Evolutionary conservation across 1,139 yeast genomes (phyloP), one percentile per base, ranked within the genome.

Genomic region (Ashbya aceris): DNA sequence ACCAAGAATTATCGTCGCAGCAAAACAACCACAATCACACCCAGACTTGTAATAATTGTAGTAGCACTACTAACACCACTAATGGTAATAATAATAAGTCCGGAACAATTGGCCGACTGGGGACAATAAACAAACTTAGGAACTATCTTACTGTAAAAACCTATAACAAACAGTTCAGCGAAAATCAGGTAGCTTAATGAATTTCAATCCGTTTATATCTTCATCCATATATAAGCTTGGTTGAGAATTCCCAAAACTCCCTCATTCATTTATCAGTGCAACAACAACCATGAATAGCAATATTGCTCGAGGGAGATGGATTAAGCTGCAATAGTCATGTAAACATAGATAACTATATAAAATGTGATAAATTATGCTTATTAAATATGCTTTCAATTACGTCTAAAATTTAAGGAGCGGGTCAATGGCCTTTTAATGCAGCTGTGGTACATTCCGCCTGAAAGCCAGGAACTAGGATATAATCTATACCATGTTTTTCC

Each of bases 381-480:
- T n/a, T n/a, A n/a, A n/a, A n/a, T n/a, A n/a, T n/a, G n/a, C n/a
- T 17, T 17, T 17, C 6, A 17, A 17, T 3, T 17, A 3, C 23
- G 6, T 17, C 23, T 17, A 17, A 3, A 17, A 17, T 17, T 17
- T 6, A n/a, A n/a, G 23, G 5, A 17, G 23, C 23, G 6, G 6
- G 6, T 17, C 23, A 17, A 17, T 17, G 23, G 6, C 23, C 23
- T 6, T 17, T 17, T 6, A 17, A 17, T 17, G 97, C 97, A n/a
- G 82, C 78, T 38, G 67, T 64, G 33, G 84, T 65, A 45, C 86
- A 77, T 49, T 71, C 74, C n/a, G 79, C 77, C 54, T 85, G 96
- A 50, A 76, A 80, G 0, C 97, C 98, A 0, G 91, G 84, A 23
- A 91, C 75, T 49, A 81, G 84, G 20, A 85, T 70, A 56, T 91